Percentiles rank a stretch among this genome's conserved stretches.
phyloP scores from a whole-genome alignment of 306 rosid genomes.

The Cicer bijugum region DNA sequence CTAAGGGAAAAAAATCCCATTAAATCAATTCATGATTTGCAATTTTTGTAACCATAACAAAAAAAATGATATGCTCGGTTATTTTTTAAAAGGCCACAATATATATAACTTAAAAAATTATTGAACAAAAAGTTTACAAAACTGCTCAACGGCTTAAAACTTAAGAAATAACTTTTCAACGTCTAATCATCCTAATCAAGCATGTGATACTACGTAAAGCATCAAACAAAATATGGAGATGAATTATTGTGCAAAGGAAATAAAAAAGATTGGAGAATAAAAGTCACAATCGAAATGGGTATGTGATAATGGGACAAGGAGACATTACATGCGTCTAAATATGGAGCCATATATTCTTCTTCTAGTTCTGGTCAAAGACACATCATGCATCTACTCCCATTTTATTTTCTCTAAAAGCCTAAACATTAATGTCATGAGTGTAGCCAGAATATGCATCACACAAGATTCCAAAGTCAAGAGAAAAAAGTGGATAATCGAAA shows the following conservation, averaged over 20 bases:
- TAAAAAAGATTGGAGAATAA: neutral
- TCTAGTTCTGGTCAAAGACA: constrained; percentile 27
- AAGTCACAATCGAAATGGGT: constrained; percentile 7
- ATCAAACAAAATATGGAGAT: neutral
- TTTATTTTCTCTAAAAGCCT: constrained; percentile 3
- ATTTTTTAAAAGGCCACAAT: too few relatives aligned
- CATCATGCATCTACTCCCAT: neutral
- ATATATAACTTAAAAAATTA: too few relatives aligned
- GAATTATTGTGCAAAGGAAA: neutral
- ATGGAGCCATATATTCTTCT: constrained; percentile 7
- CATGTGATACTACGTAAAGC: neutral
- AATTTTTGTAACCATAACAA: too few relatives aligned
- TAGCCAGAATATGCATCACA: constrained; percentile 26
- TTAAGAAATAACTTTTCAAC: too few relatives aligned
- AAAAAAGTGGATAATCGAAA: constrained; percentile 25
- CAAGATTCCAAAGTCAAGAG: constrained; percentile 20
- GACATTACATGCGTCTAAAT: neutral
- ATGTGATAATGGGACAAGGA: constrained; percentile 6
- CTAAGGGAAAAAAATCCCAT: too few relatives aligned
- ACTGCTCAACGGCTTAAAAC: too few relatives aligned
- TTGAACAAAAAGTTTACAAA: too few relatives aligned
- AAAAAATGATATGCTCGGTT: too few relatives aligned
- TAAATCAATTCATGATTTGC: neutral
- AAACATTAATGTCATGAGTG: constrained; percentile 13
- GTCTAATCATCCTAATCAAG: too few relatives aligned